These are phyloP conservation scores for Solanum chmielewskii DNA, from an alignment of 257 asterid genomes.

Conservation along the genomic window DNA sequence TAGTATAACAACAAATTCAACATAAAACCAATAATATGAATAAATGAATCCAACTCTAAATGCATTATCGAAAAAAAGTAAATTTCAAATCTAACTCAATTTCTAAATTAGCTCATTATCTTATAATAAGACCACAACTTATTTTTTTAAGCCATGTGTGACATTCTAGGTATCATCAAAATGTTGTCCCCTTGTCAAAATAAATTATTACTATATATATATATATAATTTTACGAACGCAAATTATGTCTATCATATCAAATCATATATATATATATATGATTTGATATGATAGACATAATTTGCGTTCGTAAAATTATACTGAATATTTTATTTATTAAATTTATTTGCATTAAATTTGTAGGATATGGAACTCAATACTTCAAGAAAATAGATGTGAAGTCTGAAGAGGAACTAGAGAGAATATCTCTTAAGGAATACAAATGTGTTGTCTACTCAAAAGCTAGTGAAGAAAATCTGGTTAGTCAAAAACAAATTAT, in stretches of 20 bases:
- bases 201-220: too few relatives aligned
- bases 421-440: constrained; percentile 20
- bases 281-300: not conserved
- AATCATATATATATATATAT: too few relatives aligned
- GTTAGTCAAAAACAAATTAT: constrained; percentile 17
- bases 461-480: constrained; percentile 50
- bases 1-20: not conserved
- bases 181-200: not conserved
- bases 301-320: not conserved
- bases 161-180: not conserved
- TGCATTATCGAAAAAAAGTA: accelerated
- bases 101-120: not conserved
- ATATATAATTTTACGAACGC: too few relatives aligned
- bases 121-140: not conserved
- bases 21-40: not conserved
- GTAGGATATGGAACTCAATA: constrained; percentile 42
- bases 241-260: too few relatives aligned
- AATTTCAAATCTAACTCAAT: accelerated
- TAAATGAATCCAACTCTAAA: too few relatives aligned
- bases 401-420: not conserved
- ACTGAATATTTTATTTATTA: not conserved
- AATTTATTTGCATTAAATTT: not conserved
- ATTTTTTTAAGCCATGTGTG: not conserved
- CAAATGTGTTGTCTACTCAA: constrained; percentile 43
- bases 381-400: constrained; percentile 11